Evolutionary conservation across 179 eudicot genomes (phyloP).

Genomic region (Spergularia azorica): DNA sequence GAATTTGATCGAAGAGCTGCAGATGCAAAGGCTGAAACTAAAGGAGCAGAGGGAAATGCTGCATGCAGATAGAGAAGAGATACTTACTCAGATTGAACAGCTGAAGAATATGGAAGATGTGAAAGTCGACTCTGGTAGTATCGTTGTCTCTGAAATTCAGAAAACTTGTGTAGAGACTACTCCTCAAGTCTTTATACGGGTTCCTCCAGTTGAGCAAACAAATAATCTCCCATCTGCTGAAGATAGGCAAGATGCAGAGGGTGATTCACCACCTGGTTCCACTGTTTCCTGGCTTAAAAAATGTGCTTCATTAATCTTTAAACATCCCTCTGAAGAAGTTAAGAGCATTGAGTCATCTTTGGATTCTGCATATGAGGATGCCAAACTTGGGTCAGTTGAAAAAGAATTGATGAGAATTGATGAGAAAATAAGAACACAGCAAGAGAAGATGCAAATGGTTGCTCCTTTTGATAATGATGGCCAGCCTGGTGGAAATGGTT

Average conservation of each 20-base stretch:
- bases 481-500: slow-evolving; percentile 23
- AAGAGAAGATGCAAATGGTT: not conserved
- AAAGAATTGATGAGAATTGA: slow-evolving; percentile 13
- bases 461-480: slow-evolving; percentile 12
- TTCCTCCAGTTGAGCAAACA: slow-evolving; percentile 33
- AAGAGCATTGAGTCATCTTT: slow-evolving; percentile 24
- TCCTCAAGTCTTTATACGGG: slow-evolving; percentile 29
- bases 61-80: slow-evolving; percentile 74
- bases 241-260: slow-evolving; percentile 31
- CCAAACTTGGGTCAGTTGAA: slow-evolving; percentile 10
- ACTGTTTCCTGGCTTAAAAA: slow-evolving; percentile 72
- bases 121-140: slow-evolving; percentile 48
- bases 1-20: slow-evolving; percentile 74
- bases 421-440: slow-evolving; percentile 15
- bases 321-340: slow-evolving; percentile 29
- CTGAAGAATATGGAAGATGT: slow-evolving; percentile 69
- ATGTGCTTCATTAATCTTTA: slow-evolving; percentile 49
- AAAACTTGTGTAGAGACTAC: slow-evolving; percentile 32
- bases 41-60: slow-evolving; percentile 90
- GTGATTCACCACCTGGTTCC: slow-evolving; percentile 49
- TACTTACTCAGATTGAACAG: slow-evolving; percentile 66
- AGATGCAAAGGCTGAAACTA: slow-evolving; percentile 72
- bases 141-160: slow-evolving; percentile 36
- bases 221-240: slow-evolving; percentile 20
- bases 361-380: slow-evolving; percentile 15